Percentiles rank a stretch among this genome's conserved stretches.
phyloP scores from a whole-genome alignment of 2,329 filamentous ascomycete species.

The Microcera coccophila region DNA sequence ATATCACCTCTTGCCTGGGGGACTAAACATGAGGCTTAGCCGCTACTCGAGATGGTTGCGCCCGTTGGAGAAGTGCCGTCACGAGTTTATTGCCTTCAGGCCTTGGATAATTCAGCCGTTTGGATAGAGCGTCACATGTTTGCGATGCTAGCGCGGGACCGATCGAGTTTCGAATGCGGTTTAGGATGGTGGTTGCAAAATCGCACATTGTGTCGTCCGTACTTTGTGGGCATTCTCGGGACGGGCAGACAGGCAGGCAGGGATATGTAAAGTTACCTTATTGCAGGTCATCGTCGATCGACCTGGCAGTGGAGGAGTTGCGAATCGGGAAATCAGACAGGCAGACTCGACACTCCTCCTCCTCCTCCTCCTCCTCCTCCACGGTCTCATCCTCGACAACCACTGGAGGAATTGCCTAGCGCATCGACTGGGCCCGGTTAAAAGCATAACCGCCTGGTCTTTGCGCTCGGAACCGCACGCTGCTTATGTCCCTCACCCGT shows the following conservation, averaged over 20 bases:
- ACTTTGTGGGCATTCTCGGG: constrained; percentile 9
- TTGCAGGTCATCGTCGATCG: too few relatives aligned
- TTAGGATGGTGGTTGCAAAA: neutral
- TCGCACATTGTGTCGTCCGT: too few relatives aligned
- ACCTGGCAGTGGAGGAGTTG: too few relatives aligned
- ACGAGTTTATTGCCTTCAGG: neutral
- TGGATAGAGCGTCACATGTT: neutral
- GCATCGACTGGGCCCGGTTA: constrained; percentile 14
- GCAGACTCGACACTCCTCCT: too few relatives aligned
- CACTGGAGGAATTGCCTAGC: too few relatives aligned
- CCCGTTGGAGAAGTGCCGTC: neutral
- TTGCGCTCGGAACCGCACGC: constrained; percentile 6
- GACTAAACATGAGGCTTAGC: too few relatives aligned
- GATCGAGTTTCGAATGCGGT: neutral
- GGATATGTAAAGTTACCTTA: too few relatives aligned
- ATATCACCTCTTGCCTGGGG: too few relatives aligned
- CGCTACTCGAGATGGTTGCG: neutral
- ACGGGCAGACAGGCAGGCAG: too few relatives aligned
- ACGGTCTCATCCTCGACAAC: constrained; percentile 2
- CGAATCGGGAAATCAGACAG: too few relatives aligned
- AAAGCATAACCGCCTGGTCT: constrained; percentile 11
- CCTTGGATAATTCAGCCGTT: too few relatives aligned
- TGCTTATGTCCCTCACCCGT: constrained; percentile 13
- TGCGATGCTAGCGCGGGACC: neutral
- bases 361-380: too few relatives aligned